Evolutionary conservation across 1,284 basidiomycete genomes (phyloP).

Genomic region (Cystobasidium slooffiae): DNA sequence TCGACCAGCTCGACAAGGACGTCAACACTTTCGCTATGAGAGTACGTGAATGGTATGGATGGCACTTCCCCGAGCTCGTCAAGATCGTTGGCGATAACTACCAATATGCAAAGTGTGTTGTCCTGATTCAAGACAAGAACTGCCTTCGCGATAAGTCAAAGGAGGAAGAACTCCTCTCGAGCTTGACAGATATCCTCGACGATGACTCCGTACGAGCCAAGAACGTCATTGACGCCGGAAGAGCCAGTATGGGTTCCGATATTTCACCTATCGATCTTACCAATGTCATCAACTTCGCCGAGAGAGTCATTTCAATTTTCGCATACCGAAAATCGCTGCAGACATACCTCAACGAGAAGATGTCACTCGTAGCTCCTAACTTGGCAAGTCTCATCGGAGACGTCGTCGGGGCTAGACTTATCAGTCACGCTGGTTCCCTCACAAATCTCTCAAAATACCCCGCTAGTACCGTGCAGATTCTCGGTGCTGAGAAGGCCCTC

Average conservation of each 20-base stretch:
- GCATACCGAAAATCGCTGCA: constrained; percentile 91
- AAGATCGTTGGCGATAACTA: constrained; percentile 93
- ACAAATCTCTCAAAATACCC: constrained; percentile 94
- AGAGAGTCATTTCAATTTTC: constrained; percentile 90
- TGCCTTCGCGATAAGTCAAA: constrained; percentile 65
- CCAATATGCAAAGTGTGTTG: constrained; percentile 85
- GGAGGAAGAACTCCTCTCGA: constrained; percentile 76
- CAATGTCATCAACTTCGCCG: constrained; percentile 92
- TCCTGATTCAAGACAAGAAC: constrained; percentile 87
- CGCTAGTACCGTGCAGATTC: constrained; percentile 95
- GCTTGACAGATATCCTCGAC: constrained; percentile 79
- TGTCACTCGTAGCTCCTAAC: constrained; percentile 97
- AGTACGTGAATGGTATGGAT: constrained; percentile 99
- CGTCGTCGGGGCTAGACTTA: constrained; percentile 91
- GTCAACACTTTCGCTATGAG: constrained; percentile 99
- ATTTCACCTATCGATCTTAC: constrained; percentile 93
- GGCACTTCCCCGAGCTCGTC: constrained; percentile 98
- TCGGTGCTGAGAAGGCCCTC: constrained; percentile 97
- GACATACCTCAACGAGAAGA: constrained; percentile 93
- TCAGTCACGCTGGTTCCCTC: constrained; percentile 94
- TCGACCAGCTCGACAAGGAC: constrained; percentile 99
- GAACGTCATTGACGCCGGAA: constrained; percentile 91
- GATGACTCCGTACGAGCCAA: constrained; percentile 86
- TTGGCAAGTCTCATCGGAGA: constrained; percentile 94
- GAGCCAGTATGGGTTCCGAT: constrained; percentile 92